A percentile compares a stretch with the other conserved stretches of the same genome.
Conservation (phyloP, 768 basidiomycete species). For the Saitozyma podzolica region DNA sequence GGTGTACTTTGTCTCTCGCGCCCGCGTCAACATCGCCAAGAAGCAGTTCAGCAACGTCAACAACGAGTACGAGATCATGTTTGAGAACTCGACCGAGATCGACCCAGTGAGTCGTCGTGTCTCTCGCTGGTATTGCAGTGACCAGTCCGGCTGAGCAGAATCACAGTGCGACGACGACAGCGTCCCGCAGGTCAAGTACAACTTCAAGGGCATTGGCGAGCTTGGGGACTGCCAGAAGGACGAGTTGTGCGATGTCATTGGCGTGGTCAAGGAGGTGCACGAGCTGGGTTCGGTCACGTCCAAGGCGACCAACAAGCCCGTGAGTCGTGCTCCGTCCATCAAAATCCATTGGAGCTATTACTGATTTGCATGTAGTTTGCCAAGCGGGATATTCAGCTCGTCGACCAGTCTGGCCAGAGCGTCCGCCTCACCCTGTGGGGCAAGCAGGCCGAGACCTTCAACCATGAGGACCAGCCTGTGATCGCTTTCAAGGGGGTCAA, state of each 20-base stretch:
- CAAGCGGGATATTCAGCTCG: constrained; percentile 86
- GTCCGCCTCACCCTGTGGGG: constrained; percentile 93
- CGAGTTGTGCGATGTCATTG: constrained; percentile 73
- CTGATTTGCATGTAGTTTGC: constrained; percentile 60
- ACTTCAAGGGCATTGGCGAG: constrained; percentile 67
- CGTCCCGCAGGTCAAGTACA: constrained; percentile 80
- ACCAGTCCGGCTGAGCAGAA: constrained; percentile 7
- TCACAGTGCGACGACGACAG: constrained; percentile 75
- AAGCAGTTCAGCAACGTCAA: constrained; percentile 88
- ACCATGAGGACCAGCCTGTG: constrained; percentile 64
- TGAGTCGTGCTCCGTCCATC: constrained; percentile 40
- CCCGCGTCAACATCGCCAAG: constrained; percentile 89
- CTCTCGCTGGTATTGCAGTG: not conserved
- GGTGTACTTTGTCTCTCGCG: constrained; percentile 87
- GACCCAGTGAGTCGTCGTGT: constrained; percentile 64
- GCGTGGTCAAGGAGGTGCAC: constrained; percentile 74
- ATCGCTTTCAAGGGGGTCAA: constrained; percentile 92
- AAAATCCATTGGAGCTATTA: not conserved
- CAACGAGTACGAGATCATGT: constrained; percentile 88
- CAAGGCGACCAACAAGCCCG: constrained; percentile 70
- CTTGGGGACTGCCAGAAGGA: constrained; percentile 73
- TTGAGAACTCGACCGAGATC: constrained; percentile 81
- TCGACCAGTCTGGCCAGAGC: constrained; percentile 75
- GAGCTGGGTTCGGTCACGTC: constrained; percentile 71
- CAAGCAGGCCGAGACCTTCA: constrained; percentile 82